A percentile compares a stretch with the other conserved stretches of the same genome.
These are phyloP conservation scores for Inonotus hispidus DNA, from an alignment of 1,284 basidiomycete species.

Conservation along the genomic window DNA sequence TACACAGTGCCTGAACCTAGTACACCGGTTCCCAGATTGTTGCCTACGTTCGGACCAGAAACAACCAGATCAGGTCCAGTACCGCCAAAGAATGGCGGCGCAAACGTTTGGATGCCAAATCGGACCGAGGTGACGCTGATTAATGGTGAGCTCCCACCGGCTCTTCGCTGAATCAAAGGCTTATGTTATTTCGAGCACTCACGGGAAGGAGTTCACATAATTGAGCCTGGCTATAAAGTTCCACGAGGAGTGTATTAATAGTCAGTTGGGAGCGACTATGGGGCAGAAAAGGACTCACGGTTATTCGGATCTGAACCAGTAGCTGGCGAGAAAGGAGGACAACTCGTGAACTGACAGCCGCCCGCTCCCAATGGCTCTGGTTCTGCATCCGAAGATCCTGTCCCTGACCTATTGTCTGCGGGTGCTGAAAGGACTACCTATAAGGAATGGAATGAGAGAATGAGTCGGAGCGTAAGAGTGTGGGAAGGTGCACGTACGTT, in stretches of 20 bases:
- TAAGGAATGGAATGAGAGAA: not conserved
- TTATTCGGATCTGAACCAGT: slow-evolving; percentile 40
- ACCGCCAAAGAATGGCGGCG: slow-evolving; percentile 38
- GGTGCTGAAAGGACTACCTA: slow-evolving; percentile 40
- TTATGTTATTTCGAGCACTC: not conserved
- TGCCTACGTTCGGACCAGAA: slow-evolving; percentile 48
- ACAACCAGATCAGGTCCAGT: slow-evolving; percentile 45
- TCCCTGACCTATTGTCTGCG: slow-evolving; percentile 39
- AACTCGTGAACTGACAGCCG: slow-evolving; percentile 39
- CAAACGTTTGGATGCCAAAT: slow-evolving; percentile 44
- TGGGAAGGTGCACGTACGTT: slow-evolving; percentile 29
- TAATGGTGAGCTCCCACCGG: not conserved
- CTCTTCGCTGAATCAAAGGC: not conserved
- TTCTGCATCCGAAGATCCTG: slow-evolving; percentile 31
- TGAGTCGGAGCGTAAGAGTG: not conserved
- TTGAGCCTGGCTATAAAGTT: slow-evolving; percentile 21
- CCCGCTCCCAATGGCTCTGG: slow-evolving; percentile 27
- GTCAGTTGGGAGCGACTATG: not conserved
- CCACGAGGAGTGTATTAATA: not conserved
- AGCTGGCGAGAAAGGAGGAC: slow-evolving; percentile 39
- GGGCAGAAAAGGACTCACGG: slow-evolving; percentile 29
- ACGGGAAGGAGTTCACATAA: slow-evolving; percentile 20
- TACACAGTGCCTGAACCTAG: slow-evolving; percentile 44
- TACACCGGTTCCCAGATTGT: slow-evolving; percentile 32
- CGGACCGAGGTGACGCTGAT: slow-evolving; percentile 37